These are phyloP conservation scores for Dioszegia crocea DNA, from an alignment of 768 basidiomycete genomes.

Conservation along the genomic window DNA sequence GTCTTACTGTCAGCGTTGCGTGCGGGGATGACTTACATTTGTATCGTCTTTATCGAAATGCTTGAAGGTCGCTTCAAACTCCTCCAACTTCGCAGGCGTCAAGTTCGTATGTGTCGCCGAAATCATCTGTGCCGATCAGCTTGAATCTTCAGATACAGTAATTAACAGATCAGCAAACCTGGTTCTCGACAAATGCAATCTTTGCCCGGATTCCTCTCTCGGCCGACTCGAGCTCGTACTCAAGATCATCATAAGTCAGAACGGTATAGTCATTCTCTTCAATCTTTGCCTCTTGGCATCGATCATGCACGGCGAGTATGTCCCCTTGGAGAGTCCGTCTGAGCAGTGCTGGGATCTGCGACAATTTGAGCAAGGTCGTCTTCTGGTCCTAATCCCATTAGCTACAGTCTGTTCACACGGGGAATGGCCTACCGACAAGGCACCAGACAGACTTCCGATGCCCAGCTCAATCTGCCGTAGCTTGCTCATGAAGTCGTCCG, in stretches of 20 bases:
- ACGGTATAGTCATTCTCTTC: constrained; percentile 97
- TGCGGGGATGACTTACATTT: constrained; percentile 53
- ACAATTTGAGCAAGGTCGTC: constrained; percentile 53
- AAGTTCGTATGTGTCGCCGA: constrained; percentile 90
- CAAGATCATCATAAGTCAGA: constrained; percentile 79
- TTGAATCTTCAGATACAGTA: background rate
- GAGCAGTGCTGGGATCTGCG: constrained; percentile 57
- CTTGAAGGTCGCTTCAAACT: constrained; percentile 86
- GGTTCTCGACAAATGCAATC: constrained; percentile 94
- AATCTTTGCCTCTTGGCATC: constrained; percentile 79
- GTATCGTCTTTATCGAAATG: constrained; percentile 93
- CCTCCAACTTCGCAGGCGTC: constrained; percentile 90
- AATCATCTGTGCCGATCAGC: constrained; percentile 62
- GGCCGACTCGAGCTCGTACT: constrained; percentile 80
- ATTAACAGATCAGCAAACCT: too few species aligned
- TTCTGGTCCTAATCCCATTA: constrained; percentile 64
- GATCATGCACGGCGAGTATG: constrained; percentile 65
- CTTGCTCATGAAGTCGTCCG: constrained; percentile 41
- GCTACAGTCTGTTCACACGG: background rate
- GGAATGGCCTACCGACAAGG: constrained; percentile 32
- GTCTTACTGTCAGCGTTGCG: constrained; percentile 51
- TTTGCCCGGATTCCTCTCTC: constrained; percentile 78
- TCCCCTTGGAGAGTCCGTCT: constrained; percentile 53
- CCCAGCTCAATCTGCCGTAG: constrained; percentile 42
- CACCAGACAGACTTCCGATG: constrained; percentile 36